Conservation (phyloP, 2,329 filamentous ascomycete species). For the Zarea fungicola region DNA sequence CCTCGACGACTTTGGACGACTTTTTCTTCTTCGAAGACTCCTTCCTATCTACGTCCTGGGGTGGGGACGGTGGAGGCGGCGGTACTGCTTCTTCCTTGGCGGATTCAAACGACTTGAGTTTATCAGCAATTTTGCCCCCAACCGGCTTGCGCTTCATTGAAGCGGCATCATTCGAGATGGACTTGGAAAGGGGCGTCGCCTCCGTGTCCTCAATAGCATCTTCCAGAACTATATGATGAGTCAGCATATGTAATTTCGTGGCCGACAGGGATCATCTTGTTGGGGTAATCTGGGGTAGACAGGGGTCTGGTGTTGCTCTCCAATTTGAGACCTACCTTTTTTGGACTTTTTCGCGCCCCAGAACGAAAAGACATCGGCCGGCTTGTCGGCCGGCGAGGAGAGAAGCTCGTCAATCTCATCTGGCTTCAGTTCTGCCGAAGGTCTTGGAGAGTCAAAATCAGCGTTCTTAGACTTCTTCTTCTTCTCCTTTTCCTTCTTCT, state of each 20-base stretch:
- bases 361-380: slow-evolving; percentile 47
- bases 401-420: slow-evolving; percentile 41
- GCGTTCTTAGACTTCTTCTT: slow-evolving; percentile 21
- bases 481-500: slow-evolving; percentile 21
- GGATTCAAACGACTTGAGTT: slow-evolving; percentile 51
- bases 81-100: slow-evolving; percentile 33
- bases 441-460: slow-evolving; percentile 14
- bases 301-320: slow-evolving; percentile 7
- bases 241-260: slow-evolving; percentile 45
- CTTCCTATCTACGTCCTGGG: slow-evolving; percentile 30
- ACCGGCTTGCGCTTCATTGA: slow-evolving; percentile 46
- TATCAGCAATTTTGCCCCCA: slow-evolving; percentile 50
- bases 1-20: slow-evolving; percentile 29
- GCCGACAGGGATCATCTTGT: slow-evolving; percentile 13
- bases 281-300: slow-evolving; percentile 21
- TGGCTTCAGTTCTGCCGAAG: slow-evolving; percentile 30
- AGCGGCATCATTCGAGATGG: slow-evolving; percentile 26
- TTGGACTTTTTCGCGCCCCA: slow-evolving; percentile 49
- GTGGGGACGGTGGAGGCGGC: slow-evolving; percentile 32
- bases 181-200: slow-evolving; percentile 34
- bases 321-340: slow-evolving; percentile 38
- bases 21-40: slow-evolving; percentile 37
- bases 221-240: slow-evolving; percentile 43
- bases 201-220: slow-evolving; percentile 36
- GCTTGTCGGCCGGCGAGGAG: slow-evolving; percentile 24